Conservation (phyloP, 257 asterid genomes). For the Solanum phureja region DNA sequence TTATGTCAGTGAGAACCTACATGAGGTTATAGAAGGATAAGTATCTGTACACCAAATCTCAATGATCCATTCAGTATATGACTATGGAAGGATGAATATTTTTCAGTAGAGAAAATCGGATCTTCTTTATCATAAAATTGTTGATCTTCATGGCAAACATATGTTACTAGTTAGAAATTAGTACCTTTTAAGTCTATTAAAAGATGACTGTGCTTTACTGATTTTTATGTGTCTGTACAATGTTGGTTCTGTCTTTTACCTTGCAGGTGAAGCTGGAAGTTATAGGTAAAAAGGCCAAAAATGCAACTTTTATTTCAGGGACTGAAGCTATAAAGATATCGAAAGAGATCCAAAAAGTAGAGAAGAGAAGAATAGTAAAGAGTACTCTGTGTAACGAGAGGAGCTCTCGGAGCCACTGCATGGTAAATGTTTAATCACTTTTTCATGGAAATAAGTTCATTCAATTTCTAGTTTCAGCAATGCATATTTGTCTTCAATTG, state of each 20-base stretch:
- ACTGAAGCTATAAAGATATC: slow-evolving; percentile 86
- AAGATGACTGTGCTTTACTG: background rate
- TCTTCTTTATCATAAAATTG: background rate
- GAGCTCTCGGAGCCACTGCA: slow-evolving; percentile 95
- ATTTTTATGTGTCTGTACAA: background rate
- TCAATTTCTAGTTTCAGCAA: background rate
- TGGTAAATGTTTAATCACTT: slow-evolving; percentile 31
- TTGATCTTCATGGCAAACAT: background rate
- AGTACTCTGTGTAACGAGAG: slow-evolving; percentile 89
- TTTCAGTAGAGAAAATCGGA: background rate
- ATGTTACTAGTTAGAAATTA: background rate
- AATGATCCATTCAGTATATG: background rate
- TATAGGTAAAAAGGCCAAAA: slow-evolving; percentile 88
- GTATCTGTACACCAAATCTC: background rate
- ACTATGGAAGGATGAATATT: background rate
- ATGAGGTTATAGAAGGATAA: background rate
- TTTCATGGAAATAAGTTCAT: background rate
- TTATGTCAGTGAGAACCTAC: background rate
- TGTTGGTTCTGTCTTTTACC: background rate
- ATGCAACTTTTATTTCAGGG: slow-evolving; percentile 80
- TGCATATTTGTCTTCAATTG: background rate
- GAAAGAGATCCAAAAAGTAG: slow-evolving; percentile 89
- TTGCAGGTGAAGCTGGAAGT: slow-evolving; percentile 76
- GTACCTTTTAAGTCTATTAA: background rate
- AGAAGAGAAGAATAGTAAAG: slow-evolving; percentile 82